A percentile compares a stretch with the other conserved stretches of the same genome.
Evolutionary conservation across 208 protist species (phyloP).

Genomic region (Trichomonas tenax): DNA sequence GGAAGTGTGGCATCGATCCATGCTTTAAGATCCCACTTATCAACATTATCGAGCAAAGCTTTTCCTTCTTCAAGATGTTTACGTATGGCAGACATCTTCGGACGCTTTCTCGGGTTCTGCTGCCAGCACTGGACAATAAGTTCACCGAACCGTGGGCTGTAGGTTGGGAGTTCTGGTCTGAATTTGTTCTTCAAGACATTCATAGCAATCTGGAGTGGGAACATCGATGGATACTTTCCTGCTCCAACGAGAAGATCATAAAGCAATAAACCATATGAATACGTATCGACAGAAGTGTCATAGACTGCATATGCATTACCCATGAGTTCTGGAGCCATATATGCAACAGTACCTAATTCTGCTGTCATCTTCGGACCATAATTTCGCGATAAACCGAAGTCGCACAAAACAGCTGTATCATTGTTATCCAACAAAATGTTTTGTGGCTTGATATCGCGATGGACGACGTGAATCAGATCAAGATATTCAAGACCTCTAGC

Average conservation of each 20-base stretch:
- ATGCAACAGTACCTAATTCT: background rate
- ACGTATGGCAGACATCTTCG: background rate
- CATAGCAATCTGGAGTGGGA: background rate
- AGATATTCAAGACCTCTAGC: background rate
- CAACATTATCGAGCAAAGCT: background rate
- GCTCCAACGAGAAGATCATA: background rate
- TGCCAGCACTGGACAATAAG: background rate
- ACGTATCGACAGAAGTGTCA: background rate
- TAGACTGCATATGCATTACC: background rate
- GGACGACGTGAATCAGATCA: background rate
- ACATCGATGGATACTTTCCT: background rate
- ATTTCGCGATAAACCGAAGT: background rate
- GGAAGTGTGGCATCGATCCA: background rate
- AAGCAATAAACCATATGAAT: background rate
- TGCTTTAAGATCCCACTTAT: background rate
- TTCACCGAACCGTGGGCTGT: background rate
- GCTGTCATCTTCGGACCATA: background rate
- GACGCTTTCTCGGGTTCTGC: background rate
- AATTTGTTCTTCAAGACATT: background rate
- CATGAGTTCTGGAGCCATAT: background rate
- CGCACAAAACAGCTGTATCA: background rate
- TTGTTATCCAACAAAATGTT: background rate
- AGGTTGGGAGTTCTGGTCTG: background rate
- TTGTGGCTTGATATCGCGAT: constrained; percentile 8
- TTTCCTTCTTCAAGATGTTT: background rate